These are phyloP conservation scores for Claviceps sp. DNA, from an alignment of 2,329 filamentous ascomycete species.

Conservation along the genomic window DNA sequence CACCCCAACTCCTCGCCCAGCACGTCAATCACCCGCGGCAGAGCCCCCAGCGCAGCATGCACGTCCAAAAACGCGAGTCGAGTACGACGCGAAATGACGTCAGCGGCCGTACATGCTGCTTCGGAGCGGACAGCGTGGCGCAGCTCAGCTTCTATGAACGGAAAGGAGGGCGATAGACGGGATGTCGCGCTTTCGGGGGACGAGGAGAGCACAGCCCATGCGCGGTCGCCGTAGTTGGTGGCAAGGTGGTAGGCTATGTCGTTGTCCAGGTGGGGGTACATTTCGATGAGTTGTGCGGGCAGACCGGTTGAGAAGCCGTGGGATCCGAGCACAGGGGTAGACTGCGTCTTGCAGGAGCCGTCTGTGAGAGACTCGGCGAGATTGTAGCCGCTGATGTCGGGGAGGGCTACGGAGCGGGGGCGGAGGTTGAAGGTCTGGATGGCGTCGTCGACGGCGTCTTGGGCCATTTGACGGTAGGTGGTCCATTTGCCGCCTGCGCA, in stretches of 20 bases:
- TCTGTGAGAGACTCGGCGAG: conserved; percentile 36
- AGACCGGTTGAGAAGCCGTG: conserved; percentile 46
- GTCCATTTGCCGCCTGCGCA: conserved; percentile 82
- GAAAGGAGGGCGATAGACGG: conserved; percentile 52
- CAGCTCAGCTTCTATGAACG: conserved; percentile 62
- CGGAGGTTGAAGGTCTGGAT: conserved; percentile 51
- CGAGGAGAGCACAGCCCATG: conserved; percentile 53
- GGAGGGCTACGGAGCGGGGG: conserved; percentile 36
- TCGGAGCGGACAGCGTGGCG: conserved; percentile 60
- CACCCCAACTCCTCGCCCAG: conserved; percentile 59
- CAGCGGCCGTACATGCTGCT: conserved; percentile 58
- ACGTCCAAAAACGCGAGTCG: conserved; percentile 66
- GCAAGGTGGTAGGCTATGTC: conserved; percentile 29
- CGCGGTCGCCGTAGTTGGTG: conserved; percentile 37
- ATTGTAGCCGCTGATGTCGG: conserved; percentile 54
- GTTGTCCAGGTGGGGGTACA: conserved; percentile 17
- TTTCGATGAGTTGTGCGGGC: conserved; percentile 24
- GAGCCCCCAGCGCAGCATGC: conserved; percentile 52
- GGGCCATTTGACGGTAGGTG: conserved; percentile 78
- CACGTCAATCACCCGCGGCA: conserved; percentile 57
- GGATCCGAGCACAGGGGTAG: conserved; percentile 59
- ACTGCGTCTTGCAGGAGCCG: conserved; percentile 62
- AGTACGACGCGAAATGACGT: conserved; percentile 57
- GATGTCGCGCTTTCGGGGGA: too few relatives aligned
- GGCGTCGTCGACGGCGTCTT: conserved; percentile 72